These are phyloP conservation scores for Lactarius psammicola DNA, from an alignment of 768 basidiomycete species.

Conservation along the genomic window DNA sequence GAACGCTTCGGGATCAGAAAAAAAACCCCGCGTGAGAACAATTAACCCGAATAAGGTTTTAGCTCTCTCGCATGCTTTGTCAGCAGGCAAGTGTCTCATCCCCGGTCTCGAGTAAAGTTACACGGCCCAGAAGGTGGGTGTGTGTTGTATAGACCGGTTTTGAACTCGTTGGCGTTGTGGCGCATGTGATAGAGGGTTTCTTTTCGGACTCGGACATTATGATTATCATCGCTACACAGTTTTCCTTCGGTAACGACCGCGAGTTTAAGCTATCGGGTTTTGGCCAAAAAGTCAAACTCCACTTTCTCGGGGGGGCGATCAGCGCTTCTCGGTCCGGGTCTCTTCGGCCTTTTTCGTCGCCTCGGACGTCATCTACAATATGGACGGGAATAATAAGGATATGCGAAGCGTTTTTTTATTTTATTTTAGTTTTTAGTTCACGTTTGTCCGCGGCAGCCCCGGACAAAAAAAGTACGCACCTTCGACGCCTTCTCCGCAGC, in stretches of 20 bases:
- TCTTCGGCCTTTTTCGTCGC: constrained; percentile 11
- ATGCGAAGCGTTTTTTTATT: no score
- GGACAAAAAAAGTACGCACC: constrained; percentile 1
- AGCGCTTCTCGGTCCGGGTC: constrained; percentile 5
- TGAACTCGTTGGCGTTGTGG: not conserved
- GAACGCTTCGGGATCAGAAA: not conserved
- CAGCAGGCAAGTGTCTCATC: not conserved
- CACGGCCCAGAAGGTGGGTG: no score
- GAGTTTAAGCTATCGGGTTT: not conserved
- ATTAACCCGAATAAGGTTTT: not conserved
- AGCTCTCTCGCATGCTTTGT: not conserved
- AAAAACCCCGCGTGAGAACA: not conserved
- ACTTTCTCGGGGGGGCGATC: not conserved
- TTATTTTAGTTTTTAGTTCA: not conserved
- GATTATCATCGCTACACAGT: not conserved
- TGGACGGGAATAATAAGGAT: not conserved
- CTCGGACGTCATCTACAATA: constrained; percentile 15
- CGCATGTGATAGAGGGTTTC: not conserved
- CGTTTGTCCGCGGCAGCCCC: not conserved
- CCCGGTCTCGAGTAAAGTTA: no score
- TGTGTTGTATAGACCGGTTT: not conserved
- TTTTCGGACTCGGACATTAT: not conserved
- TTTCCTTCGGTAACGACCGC: not conserved
- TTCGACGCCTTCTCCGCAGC: constrained; percentile 15
- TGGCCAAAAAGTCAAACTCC: not conserved